A percentile compares a stretch with the other conserved stretches of the same genome.
These are phyloP conservation scores for Adansonia grandidieri DNA, from an alignment of 441 rosid species.

Conservation along the genomic window DNA sequence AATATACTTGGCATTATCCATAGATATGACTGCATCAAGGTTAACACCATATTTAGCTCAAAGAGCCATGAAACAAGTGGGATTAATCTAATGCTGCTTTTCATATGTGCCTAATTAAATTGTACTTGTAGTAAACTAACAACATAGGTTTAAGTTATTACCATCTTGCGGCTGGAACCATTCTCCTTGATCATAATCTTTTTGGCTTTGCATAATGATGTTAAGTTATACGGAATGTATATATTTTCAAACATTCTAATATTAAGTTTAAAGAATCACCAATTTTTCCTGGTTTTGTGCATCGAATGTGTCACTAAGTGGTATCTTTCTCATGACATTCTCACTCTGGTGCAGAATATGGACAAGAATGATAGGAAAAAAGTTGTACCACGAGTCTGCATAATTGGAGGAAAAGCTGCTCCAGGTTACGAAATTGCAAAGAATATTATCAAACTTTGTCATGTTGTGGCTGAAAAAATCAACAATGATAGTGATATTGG, in stretches of 20 bases:
- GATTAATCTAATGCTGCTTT: conserved; percentile 20
- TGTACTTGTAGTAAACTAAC: not conserved
- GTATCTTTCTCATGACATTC: conserved; percentile 22
- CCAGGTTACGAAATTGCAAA: conserved; percentile 62
- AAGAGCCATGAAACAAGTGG: conserved; percentile 5
- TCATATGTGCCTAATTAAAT: not conserved
- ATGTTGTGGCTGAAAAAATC: conserved; percentile 53
- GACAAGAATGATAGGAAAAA: conserved; percentile 46
- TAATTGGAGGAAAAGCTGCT: conserved; percentile 66
- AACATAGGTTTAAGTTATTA: not conserved
- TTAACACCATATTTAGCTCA: conserved; percentile 14
- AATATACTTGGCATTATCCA: conserved; percentile 57
- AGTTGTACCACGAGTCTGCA: conserved; percentile 61
- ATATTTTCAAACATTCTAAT: conserved; percentile 1
- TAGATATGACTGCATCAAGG: conserved; percentile 59
- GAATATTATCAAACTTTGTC: conserved; percentile 54
- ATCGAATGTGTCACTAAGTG: not conserved
- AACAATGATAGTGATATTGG: conserved; percentile 55
- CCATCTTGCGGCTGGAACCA: not conserved
- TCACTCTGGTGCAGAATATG: conserved; percentile 45
- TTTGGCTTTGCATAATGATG: conserved; percentile 12
- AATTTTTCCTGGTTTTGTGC: not conserved
- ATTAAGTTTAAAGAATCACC: not conserved
- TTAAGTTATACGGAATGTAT: not conserved
- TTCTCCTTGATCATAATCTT: not conserved